phyloP scores from a whole-genome alignment of 352 stramenopile species.

The Globisporangium nagaii region DNA sequence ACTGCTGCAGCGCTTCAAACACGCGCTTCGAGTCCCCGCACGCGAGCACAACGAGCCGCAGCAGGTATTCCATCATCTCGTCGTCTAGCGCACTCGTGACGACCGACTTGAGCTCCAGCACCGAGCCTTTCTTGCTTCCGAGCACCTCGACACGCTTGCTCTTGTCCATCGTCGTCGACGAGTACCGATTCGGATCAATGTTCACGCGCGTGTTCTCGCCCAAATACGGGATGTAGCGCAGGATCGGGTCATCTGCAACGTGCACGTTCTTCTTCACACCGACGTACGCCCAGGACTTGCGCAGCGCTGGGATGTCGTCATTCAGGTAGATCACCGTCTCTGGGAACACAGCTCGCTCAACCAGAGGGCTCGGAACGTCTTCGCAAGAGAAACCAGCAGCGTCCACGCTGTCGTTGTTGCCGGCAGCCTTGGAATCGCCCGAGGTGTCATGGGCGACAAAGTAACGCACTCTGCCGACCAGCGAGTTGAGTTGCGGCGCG shows the following conservation, averaged over 20 bases:
- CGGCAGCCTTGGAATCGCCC: neutral
- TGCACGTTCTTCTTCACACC: conserved; percentile 67
- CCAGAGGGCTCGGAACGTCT: neutral
- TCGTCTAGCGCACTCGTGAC: conserved; percentile 36
- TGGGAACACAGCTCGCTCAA: conserved; percentile 18
- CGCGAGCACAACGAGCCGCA: conserved; percentile 40
- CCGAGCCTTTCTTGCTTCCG: conserved; percentile 17
- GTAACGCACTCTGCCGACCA: conserved; percentile 39
- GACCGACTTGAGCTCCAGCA: conserved; percentile 27
- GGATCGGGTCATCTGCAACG: conserved; percentile 76
- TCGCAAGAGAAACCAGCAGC: neutral
- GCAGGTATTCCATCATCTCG: conserved; percentile 54
- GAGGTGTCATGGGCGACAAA: conserved; percentile 17
- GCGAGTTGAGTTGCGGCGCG: conserved; percentile 17
- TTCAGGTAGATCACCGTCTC: conserved; percentile 52
- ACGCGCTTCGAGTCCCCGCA: conserved; percentile 44
- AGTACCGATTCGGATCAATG: conserved; percentile 59
- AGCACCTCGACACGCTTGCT: conserved; percentile 33
- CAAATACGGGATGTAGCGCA: conserved; percentile 88
- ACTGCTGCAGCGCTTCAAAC: conserved; percentile 33
- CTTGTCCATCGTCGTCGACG: conserved; percentile 57
- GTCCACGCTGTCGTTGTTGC: neutral
- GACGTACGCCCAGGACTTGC: conserved; percentile 59
- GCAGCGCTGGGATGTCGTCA: conserved; percentile 36
- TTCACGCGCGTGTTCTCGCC: conserved; percentile 57